Evolutionary conservation across 2,329 filamentous ascomycete genomes (phyloP), one percentile per base, ranked within the genome.

Genomic region (Hortaea sp.): DNA sequence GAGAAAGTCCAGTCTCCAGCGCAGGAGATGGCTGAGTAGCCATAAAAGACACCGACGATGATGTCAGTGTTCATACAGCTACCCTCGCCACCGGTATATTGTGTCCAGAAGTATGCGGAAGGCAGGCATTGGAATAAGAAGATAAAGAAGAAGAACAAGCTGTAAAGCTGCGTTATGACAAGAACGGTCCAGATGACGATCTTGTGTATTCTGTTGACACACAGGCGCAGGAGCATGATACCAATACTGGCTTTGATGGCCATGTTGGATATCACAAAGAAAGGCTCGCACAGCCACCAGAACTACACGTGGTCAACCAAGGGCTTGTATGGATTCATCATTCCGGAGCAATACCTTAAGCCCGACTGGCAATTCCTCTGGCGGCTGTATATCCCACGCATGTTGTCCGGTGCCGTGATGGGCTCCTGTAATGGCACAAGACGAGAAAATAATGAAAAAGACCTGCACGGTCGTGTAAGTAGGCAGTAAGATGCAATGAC

Each of bases 211-310:
- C 13, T 27, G 11, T 44, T 35, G 29, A 53, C 49, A 34, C 47
- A 39, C 4, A 53, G 37, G 3, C 49, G 47, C 5, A 52, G 42
- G 7, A 53, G 45, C 51, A 51, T 51, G 9, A 53, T 28, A 2
- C 46, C 51, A n/a, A 53, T 53, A 41, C 47, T 52, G 4, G 49
- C 51, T 45, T 53, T 53, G 47, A 53, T 47, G 20, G 49, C 49
- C 51, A 53, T 53, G 41, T 53, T 52, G 30, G 51, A 53, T 6
- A 53, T 42, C 4, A 53, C 51, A 39, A 51, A 53, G 4, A 50
- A 35, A 5, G 49, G 49, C 31, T 53, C 51, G 30, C 51, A 67
- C 20, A 68, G 72, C 42, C 69, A 75, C 53, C 60, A 53, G 41
- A 72, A 75, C 57, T 71, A 20, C 20, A 4, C 20, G 20, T 2